These are phyloP conservation scores for Dryas octopetala DNA, from an alignment of 306 rosid genomes.

Conservation along the genomic window DNA sequence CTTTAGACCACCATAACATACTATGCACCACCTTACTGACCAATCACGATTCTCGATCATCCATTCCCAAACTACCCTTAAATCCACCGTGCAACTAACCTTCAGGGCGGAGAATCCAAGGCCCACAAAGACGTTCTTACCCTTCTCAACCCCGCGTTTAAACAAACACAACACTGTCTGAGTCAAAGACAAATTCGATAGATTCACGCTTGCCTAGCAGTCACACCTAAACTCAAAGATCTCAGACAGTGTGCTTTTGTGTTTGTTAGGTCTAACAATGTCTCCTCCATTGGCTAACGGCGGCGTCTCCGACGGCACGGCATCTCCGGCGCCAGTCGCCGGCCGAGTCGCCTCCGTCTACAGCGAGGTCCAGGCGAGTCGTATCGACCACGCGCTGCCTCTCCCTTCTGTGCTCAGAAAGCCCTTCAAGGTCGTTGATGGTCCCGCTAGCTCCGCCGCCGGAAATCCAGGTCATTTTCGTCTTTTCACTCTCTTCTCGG, in stretches of 20 bases:
- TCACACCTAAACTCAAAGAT: conserved; percentile 10
- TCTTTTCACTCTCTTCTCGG: conserved; percentile 10
- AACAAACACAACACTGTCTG: background rate
- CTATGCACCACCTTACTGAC: background rate
- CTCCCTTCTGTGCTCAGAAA: conserved; percentile 76
- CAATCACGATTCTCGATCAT: background rate
- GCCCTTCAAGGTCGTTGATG: conserved; percentile 71
- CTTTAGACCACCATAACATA: background rate
- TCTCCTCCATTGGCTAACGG: conserved; percentile 53
- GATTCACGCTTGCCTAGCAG: conserved; percentile 26
- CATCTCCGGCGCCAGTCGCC: conserved; percentile 27
- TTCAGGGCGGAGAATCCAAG: conserved; percentile 29
- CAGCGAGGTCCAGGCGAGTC: conserved; percentile 80
- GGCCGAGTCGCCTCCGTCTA: conserved; percentile 67
- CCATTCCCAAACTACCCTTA: background rate
- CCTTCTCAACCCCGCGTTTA: conserved; percentile 12
- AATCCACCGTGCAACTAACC: background rate
- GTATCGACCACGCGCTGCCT: conserved; percentile 74
- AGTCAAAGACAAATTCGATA: background rate
- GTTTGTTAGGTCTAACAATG: conserved; percentile 35
- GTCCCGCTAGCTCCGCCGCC: conserved; percentile 89
- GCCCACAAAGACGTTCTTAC: conserved; percentile 18
- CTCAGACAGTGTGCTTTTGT: background rate
- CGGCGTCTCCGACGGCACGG: conserved; percentile 25
- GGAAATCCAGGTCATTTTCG: conserved; percentile 75